Evolutionary conservation across 148 eudicot species (phyloP), one percentile per base, ranked within the genome.

Genomic region (Chenopodium quinoa): DNA sequence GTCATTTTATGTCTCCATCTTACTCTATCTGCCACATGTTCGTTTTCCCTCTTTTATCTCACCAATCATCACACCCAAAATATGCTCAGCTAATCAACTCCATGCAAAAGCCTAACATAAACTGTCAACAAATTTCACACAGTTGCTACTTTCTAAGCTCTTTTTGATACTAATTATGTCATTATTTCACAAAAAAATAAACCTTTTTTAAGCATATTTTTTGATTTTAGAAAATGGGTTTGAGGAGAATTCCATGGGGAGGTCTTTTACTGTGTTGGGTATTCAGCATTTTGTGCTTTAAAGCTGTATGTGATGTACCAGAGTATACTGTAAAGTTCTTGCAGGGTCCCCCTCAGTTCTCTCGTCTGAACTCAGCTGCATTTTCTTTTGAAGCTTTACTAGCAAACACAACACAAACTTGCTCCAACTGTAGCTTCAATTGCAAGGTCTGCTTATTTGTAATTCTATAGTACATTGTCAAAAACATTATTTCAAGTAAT

Each of bases 381-480:
- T 96, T 96, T 87, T 74, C 76, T 50, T 96, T 92, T 84, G 82
- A 91, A 85, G 95, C 88, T 76, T 77, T 86, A n/a, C 83, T 75
- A 64, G 86, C 85, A 70, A 83, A 80, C 80, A 81, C 81, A 75
- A 87, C 75, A 3, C 60, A 40, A 78, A 60, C 77, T 63, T 92
- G 95, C 87, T 52, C 78, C 48, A 80, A 89, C 14, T 94, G 95
- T 67, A 84, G 81, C 81, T 83, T 88, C 87, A 88, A 73, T 83
- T 96, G 99, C 89, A 90, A 88, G 99, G 99, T 96, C 70, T 75
- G 85, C 19, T 50, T 23, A n/a, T 44, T 47, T 23, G 63, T 50
- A 27, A 27, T 71, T 20, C n/a, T 71, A 40, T 71, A 23, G 75
- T 40, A 71, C 23, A 71, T 40, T 71, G 11, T 71, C 27, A 7